Conservation (phyloP, 2,329 filamentous ascomycete species). For the Sclerotinia borealis region DNA sequence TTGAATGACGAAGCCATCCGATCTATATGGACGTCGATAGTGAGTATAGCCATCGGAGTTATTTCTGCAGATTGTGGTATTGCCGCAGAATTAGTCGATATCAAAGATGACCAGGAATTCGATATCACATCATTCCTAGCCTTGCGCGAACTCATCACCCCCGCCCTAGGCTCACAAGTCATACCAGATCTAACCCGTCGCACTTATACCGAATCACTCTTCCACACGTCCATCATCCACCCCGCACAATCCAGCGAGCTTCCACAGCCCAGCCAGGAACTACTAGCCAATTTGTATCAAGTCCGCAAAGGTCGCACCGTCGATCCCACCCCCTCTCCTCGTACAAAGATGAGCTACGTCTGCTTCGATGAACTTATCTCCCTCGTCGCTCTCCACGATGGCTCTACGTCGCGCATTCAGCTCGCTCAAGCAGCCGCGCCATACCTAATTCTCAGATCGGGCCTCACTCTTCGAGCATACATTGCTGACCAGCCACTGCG, state of each 20-base stretch:
- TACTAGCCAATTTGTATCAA: constrained; percentile 57
- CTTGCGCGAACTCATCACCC: constrained; percentile 67
- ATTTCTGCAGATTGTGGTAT: constrained; percentile 55
- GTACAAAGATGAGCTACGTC: constrained; percentile 70
- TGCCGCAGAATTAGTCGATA: constrained; percentile 38
- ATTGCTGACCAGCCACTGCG: constrained; percentile 87
- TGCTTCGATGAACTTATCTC: constrained; percentile 75
- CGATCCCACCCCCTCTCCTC: constrained; percentile 55
- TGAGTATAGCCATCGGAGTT: constrained; percentile 62
- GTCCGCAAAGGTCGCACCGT: constrained; percentile 67
- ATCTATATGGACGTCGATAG: constrained; percentile 64
- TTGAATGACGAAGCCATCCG: constrained; percentile 43
- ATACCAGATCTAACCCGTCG: constrained; percentile 63
- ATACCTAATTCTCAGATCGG: constrained; percentile 75
- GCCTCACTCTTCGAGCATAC: constrained; percentile 75
- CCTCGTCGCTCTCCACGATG: constrained; percentile 51
- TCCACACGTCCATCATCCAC: constrained; percentile 78
- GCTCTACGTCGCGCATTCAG: constrained; percentile 24
- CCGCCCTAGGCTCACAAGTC: constrained; percentile 58
- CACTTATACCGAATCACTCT: constrained; percentile 68
- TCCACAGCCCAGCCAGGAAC: constrained; percentile 42
- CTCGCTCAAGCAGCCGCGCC: constrained; percentile 73
- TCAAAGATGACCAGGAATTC: constrained; percentile 68
- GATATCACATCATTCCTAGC: constrained; percentile 70
- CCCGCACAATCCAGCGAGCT: constrained; percentile 54